phyloP scores from a whole-genome alignment of 805 yeast species.

The Tetrapisispora taiwanensis region DNA sequence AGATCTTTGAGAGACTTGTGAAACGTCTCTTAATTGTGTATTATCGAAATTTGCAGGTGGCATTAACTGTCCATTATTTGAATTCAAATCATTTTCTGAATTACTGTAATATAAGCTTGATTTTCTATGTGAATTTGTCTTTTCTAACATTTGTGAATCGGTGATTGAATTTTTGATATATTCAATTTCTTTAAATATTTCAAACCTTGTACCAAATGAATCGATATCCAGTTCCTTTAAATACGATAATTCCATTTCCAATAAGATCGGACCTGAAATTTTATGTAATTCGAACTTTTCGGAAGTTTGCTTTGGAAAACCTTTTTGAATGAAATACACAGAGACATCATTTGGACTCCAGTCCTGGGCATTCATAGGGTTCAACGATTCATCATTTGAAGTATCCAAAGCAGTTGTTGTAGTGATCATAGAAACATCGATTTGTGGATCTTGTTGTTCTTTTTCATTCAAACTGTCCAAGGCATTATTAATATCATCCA shows the following conservation, averaged over 20 bases:
- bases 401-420: neutral
- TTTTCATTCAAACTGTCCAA: conserved; percentile 43
- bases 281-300: conserved; percentile 76
- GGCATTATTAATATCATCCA: conserved; percentile 65
- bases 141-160: neutral
- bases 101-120: neutral
- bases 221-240: conserved; percentile 85
- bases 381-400: neutral
- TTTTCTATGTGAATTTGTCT: neutral
- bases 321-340: conserved; percentile 57
- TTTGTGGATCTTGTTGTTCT: neutral
- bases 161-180: conserved; percentile 32
- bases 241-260: conserved; percentile 76
- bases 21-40: neutral
- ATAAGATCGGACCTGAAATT: conserved; percentile 73
- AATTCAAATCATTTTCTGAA: neutral
- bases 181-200: conserved; percentile 80
- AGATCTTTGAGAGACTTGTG: neutral
- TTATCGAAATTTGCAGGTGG: conserved; percentile 15
- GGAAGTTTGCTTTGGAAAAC: conserved; percentile 61
- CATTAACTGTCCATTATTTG: conserved; percentile 20
- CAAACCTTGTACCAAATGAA: conserved; percentile 92
- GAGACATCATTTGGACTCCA: conserved; percentile 88
- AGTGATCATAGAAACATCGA: neutral
- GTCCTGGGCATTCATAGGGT: neutral